Base-by-base conservation (phyloP, 805 yeast genomes). In the Metschnikowia continentalis region DNA sequence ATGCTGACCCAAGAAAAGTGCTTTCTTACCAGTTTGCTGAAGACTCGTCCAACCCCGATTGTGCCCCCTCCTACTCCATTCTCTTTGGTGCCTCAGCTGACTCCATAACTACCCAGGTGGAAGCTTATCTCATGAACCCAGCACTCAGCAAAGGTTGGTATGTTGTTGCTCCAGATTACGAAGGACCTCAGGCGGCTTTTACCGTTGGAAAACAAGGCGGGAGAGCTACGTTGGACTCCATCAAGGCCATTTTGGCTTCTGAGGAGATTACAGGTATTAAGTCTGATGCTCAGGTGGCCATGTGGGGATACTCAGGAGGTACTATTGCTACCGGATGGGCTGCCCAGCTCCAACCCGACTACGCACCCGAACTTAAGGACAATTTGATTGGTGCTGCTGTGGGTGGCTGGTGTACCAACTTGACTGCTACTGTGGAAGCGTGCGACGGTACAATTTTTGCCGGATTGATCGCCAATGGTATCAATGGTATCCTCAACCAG, bases 231-330 rank as follows among this genome's bases (percentile, higher is more conserved):
- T 63, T 71, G 50, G 68, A 71, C 50, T 57, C 70, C 2, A 48
- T 71, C 19, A 50, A 69, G 41, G 75, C 66, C 2, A 55, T 60
- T 1, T 57, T 70, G 35, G 33, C 48, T 4, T 44, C 62, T 2
- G 53, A 49, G 1, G 47, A 57, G 23, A 33, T 49, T n/a, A 56
- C 69, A 1, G 64, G 64, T 2, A 42, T 66, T 11, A 35, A 50
- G 11, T 14, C 52, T 2, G 54, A 59, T 33, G 65, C 72, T 22
- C 46, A 52, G 30, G 59, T 56, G 17, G 59, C 50, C 11, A 35
- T 71, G 41, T 69, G 69, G 69, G 76, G 76, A 0, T 71, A 66
- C 48, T 67, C 72, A 2, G 76, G 76, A 10, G 75, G 74, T 5
- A 59, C 71, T 1, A 51, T 70, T 32, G 71, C 75, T 8, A 47